Conservation (phyloP, 805 yeast species). For the Starmerella roubikii region DNA sequence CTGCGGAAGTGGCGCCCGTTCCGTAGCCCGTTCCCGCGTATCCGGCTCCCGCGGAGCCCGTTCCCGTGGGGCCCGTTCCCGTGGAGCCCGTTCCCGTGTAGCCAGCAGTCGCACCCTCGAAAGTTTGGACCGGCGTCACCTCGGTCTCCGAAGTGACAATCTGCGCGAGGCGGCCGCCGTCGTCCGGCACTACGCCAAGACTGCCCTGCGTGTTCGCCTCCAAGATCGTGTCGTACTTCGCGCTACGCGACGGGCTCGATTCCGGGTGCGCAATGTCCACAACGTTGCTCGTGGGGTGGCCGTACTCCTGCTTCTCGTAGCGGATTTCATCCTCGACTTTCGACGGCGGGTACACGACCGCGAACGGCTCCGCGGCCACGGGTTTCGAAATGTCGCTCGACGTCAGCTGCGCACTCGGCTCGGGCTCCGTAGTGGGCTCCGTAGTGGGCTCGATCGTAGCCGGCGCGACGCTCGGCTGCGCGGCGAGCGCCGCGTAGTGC, state of each 20-base stretch:
- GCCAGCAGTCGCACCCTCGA: too few relatives aligned
- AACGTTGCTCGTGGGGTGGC: not conserved
- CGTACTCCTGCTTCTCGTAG: not conserved
- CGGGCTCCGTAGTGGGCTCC: not conserved
- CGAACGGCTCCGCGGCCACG: not conserved
- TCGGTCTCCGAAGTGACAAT: too few relatives aligned
- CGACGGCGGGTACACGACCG: not conserved
- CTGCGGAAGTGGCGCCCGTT: too few relatives aligned
- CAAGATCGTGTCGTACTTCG: not conserved
- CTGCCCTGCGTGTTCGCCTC: too few relatives aligned
- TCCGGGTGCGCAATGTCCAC: constrained; percentile 1
- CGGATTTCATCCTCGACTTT: not conserved
- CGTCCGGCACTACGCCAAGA: too few relatives aligned
- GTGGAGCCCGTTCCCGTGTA: too few relatives aligned
- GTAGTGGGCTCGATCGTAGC: not conserved
- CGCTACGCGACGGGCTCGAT: not conserved
- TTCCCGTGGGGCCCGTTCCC: too few relatives aligned
- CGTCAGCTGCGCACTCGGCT: not conserved
- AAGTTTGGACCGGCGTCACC: too few relatives aligned
- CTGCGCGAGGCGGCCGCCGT: too few relatives aligned
- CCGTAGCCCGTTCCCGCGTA: too few relatives aligned
- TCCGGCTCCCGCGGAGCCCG: too few relatives aligned
- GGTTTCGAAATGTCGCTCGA: not conserved
- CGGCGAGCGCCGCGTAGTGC: not conserved
- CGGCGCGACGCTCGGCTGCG: not conserved